Base-by-base conservation (phyloP, 176 grass and related monocot species). In the Juncus effusus region DNA sequence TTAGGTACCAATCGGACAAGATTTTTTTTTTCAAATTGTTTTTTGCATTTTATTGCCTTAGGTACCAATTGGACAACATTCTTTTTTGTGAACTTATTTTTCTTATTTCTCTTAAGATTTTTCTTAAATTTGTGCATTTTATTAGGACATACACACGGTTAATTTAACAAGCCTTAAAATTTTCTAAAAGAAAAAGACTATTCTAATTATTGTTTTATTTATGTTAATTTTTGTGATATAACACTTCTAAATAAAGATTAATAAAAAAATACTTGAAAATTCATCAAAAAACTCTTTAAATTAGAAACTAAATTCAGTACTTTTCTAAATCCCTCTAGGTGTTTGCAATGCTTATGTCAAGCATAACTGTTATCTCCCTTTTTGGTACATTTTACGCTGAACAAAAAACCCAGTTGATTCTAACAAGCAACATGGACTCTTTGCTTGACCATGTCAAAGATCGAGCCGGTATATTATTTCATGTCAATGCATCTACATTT, bases 381-480 rank as follows among this genome's bases (percentile, higher is more conserved):
- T 45, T 72, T 41, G 38, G 15, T 7, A 72, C 54, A 45, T 44
- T 13, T 56, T 38, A 41, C 56, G 67, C 67, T 35, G 53, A 58
- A 71, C 67, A 45, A 16, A 58, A 35, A 28, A 42, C 4, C 52
- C 14, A 71, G 40, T 16, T 11, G 19, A 5, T 72, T 45, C 14
- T 72, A 5, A 14, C 54, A 59, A 72, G 68, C 15, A 72, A 59
- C 68, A 59, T 11, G n/a, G 14, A 58, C 38, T 59, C 36, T 2
- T 5, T 59, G 12, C 14, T 56, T 58, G 54, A 40, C 8, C 67
- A 40, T 44, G 10, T 71, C 52, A 16, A 8, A 1, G 67, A 71
- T 16, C 67, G 54, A 71, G 67, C 54, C 42, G 51, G 54, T 35
- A 44, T 71, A 71, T 71, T 71, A 58, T 16, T 59, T 8, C 67